Percentiles rank a stretch among this genome's conserved stretches.
Evolutionary conservation across 1,284 basidiomycete genomes (phyloP).

Genomic region (Pisolithus thermaeus): DNA sequence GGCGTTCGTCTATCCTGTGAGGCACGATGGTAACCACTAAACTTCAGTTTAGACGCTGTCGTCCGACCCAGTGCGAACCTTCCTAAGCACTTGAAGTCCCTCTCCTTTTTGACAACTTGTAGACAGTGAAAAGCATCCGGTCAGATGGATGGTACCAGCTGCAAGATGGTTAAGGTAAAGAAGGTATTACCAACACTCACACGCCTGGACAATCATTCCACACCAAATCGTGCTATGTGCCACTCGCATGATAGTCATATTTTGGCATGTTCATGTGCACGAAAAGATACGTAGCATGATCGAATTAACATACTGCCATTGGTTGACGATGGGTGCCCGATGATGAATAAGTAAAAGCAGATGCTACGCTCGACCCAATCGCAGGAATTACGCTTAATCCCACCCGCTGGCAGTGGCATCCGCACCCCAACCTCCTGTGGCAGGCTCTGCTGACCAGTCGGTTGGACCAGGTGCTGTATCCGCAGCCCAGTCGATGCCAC

Average conservation of each 20-base stretch:
- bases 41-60: no score
- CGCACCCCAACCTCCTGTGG: conserved; percentile 55
- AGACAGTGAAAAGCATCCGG: no score
- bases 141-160: no score
- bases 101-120: no score
- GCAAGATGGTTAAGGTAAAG: no score
- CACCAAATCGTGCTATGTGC: not conserved
- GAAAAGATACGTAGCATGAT: conserved; percentile 12
- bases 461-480: conserved; percentile 49
- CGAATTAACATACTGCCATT: conserved; percentile 10
- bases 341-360: not conserved
- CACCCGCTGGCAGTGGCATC: conserved; percentile 41
- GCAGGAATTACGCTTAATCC: conserved; percentile 43
- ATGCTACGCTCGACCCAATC: not conserved
- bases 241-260: conserved; percentile 5
- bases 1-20: no score
- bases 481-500: conserved; percentile 82
- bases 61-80: no score
- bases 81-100: no score
- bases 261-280: conserved; percentile 13
- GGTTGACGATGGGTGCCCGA: not conserved
- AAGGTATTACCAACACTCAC: not conserved
- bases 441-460: conserved; percentile 85
- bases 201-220: not conserved
- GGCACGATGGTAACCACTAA: no score